Evolutionary conservation across 352 stramenopile species (phyloP).

Genomic region (Phytopythium delawarense): DNA sequence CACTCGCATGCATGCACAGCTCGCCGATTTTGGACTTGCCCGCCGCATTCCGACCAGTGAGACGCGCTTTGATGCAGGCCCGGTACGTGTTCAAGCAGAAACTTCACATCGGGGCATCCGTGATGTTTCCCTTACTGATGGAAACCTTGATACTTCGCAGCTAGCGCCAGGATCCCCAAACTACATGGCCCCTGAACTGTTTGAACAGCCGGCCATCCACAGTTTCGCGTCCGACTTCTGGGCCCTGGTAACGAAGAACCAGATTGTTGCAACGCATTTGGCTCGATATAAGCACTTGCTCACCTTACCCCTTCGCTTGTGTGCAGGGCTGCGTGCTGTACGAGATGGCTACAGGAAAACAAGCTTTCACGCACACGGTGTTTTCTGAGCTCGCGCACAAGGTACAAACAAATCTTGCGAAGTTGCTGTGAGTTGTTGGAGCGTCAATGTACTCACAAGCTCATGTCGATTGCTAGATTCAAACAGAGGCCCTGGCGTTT

Average conservation of each 20-base stretch:
- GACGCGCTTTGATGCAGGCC: conserved; percentile 12
- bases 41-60: conserved; percentile 70
- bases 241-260: conserved; percentile 44
- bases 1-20: conserved; percentile 19
- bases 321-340: conserved; percentile 77
- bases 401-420: conserved; percentile 16
- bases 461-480: conserved; percentile 41
- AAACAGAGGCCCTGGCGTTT: conserved; percentile 46
- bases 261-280: neutral
- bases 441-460: neutral
- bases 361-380: conserved; percentile 70
- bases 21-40: conserved; percentile 88
- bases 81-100: conserved; percentile 19
- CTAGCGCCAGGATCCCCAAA: conserved; percentile 73
- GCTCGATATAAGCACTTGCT: neutral
- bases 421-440: neutral
- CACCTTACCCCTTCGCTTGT: neutral
- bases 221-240: conserved; percentile 90
- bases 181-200: conserved; percentile 93
- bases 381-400: conserved; percentile 69
- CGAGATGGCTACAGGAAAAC: conserved; percentile 58
- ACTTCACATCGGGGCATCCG: neutral
- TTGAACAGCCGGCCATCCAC: conserved; percentile 75
- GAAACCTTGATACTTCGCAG: conserved; percentile 9
- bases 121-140: neutral